These are phyloP conservation scores for Pilatotrama ljubarskyi DNA, from an alignment of 768 basidiomycete species.

Conservation along the genomic window DNA sequence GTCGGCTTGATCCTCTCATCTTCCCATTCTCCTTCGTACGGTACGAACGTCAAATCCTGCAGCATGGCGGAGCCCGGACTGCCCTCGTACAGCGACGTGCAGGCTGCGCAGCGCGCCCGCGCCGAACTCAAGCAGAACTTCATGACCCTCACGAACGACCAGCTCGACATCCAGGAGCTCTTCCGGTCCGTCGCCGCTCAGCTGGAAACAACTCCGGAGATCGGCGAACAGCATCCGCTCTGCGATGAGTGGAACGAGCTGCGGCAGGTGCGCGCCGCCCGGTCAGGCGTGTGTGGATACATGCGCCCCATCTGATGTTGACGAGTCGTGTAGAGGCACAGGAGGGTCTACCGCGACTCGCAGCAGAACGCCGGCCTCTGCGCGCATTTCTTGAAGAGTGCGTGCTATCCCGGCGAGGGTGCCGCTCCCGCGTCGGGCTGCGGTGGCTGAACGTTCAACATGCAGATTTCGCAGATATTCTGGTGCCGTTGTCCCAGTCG, in stretches of 20 bases:
- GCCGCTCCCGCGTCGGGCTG: no score
- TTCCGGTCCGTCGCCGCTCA: conserved; percentile 28
- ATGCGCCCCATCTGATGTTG: not conserved
- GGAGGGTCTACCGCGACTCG: conserved; percentile 29
- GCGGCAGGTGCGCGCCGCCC: conserved; percentile 23
- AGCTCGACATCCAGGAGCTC: conserved; percentile 30
- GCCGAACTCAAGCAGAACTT: conserved; percentile 27
- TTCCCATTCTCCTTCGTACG: not conserved
- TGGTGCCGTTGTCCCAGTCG: conserved; percentile 28
- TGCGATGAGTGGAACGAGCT: conserved; percentile 27
- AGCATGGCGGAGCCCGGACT: conserved; percentile 5
- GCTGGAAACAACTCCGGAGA: conserved; percentile 29
- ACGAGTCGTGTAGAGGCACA: conserved; percentile 19
- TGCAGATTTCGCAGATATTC: conserved; percentile 28
- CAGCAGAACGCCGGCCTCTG: conserved; percentile 31
- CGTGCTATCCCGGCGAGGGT: not conserved
- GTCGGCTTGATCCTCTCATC: not conserved
- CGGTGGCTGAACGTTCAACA: not conserved
- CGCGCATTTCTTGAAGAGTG: conserved; percentile 29
- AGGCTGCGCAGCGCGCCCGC: conserved; percentile 16
- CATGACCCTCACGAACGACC: conserved; percentile 25
- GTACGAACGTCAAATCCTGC: not conserved
- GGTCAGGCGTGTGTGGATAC: not conserved
- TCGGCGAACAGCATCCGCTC: conserved; percentile 27
- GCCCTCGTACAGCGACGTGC: conserved; percentile 19